These are phyloP conservation scores for Moringa oleifera DNA, from an alignment of 345 rosid species.

Conservation along the genomic window DNA sequence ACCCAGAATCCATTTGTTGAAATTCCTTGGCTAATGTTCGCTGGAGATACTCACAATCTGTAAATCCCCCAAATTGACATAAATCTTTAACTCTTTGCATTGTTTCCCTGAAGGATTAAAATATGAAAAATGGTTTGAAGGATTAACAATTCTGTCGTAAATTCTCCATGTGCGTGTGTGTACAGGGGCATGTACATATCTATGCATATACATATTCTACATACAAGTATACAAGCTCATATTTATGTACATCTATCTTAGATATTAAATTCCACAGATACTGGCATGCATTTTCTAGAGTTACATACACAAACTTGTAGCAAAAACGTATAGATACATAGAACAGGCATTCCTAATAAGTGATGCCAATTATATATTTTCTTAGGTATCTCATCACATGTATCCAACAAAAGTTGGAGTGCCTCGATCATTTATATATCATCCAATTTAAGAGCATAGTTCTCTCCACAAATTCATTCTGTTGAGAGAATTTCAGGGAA, in stretches of 20 bases:
- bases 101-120: constrained; percentile 46
- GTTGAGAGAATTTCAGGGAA: neutral
- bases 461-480: neutral
- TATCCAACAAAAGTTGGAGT: neutral
- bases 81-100: constrained; percentile 56
- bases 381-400: neutral
- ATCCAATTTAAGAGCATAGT: neutral
- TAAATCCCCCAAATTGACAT: constrained; percentile 58
- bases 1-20: constrained; percentile 75
- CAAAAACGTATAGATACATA: neutral
- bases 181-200: neutral
- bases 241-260: neutral
- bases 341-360: neutral
- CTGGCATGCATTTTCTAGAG: neutral
- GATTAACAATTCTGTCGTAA: no score
- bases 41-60: constrained; percentile 42
- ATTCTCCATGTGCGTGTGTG: no score
- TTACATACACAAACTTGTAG: no score
- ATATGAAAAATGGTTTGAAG: neutral
- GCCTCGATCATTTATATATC: neutral
- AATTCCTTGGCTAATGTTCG: constrained; percentile 77
- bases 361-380: neutral
- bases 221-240: no score
- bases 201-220: neutral
- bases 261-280: neutral